phyloP scores from a whole-genome alignment of 495 filamentous ascomycete genomes.

The Penicillium fimorum region DNA sequence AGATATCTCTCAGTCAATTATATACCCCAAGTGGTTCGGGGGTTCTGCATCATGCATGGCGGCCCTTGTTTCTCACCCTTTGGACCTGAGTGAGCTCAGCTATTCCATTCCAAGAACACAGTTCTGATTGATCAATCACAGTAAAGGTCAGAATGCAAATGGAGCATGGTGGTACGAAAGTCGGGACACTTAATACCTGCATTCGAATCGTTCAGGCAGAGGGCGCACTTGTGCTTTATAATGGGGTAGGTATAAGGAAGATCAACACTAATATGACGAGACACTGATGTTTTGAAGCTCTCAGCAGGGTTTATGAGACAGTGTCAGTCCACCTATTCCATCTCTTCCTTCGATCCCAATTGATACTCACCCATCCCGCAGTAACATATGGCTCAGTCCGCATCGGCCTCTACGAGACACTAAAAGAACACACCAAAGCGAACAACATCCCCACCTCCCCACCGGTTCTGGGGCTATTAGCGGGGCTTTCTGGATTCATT shows the following conservation, averaged over 20 bases:
- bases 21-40: slow-evolving; percentile 45
- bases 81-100: slow-evolving; percentile 35
- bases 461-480: slow-evolving; percentile 64
- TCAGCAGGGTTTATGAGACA: slow-evolving; percentile 31
- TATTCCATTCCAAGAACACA: background rate
- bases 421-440: slow-evolving; percentile 63
- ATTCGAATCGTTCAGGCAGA: slow-evolving; percentile 32
- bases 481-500: slow-evolving; percentile 71
- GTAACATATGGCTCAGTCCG: slow-evolving; percentile 44
- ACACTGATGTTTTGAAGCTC: slow-evolving; percentile 13
- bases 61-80: slow-evolving; percentile 42
- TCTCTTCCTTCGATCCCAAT: background rate
- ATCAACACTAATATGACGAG: background rate
- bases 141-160: slow-evolving; percentile 40
- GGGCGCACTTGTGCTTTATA: slow-evolving; percentile 32
- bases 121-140: slow-evolving; percentile 8
- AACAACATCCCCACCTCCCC: slow-evolving; percentile 49
- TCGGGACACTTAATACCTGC: slow-evolving; percentile 34
- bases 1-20: slow-evolving; percentile 7
- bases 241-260: slow-evolving; percentile 29
- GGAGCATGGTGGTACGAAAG: slow-evolving; percentile 22
- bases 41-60: slow-evolving; percentile 46
- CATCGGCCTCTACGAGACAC: slow-evolving; percentile 58
- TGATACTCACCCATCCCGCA: background rate
- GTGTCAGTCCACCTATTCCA: slow-evolving; percentile 13